Evolutionary conservation across 805 yeast genomes (phyloP).

Genomic region (Saturnispora besseyi): DNA sequence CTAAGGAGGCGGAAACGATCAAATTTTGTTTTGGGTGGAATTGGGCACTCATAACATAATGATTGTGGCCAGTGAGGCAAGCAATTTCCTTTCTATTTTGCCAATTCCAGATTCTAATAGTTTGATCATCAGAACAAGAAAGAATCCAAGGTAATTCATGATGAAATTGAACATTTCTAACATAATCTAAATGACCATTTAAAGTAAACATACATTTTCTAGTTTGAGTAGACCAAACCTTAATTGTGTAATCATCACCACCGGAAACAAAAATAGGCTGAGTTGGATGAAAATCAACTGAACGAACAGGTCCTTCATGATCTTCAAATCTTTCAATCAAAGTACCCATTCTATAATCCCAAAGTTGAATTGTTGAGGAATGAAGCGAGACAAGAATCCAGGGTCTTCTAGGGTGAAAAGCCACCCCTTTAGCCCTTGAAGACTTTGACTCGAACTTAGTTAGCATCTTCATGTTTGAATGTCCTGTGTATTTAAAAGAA

Average conservation of each 20-base stretch:
- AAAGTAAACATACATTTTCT: constrained; percentile 88
- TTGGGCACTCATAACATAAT: constrained; percentile 96
- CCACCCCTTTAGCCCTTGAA: constrained; percentile 90
- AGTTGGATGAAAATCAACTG: constrained; percentile 93
- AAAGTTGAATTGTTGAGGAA: constrained; percentile 95
- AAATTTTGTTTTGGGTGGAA: constrained; percentile 95
- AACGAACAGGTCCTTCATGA: constrained; percentile 97
- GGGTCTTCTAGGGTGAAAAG: constrained; percentile 97
- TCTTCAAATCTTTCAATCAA: constrained; percentile 93
- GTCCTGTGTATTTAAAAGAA: no score
- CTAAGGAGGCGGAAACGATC: constrained; percentile 91
- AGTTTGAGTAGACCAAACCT: constrained; percentile 91
- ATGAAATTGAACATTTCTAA: constrained; percentile 91
- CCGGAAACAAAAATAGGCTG: constrained; percentile 96
- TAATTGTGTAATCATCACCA: constrained; percentile 92
- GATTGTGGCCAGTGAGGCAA: constrained; percentile 95
- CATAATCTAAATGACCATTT: constrained; percentile 90
- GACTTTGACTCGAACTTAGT: constrained; percentile 60
- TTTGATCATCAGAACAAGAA: constrained; percentile 94
- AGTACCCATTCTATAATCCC: constrained; percentile 99
- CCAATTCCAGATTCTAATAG: constrained; percentile 99
- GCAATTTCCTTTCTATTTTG: constrained; percentile 97
- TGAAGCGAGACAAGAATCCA: constrained; percentile 92
- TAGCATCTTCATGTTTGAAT: constrained; percentile 51
- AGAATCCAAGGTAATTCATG: constrained; percentile 96